These are phyloP conservation scores for Candida caryicola DNA, from an alignment of 805 yeast species.

Conservation along the genomic window DNA sequence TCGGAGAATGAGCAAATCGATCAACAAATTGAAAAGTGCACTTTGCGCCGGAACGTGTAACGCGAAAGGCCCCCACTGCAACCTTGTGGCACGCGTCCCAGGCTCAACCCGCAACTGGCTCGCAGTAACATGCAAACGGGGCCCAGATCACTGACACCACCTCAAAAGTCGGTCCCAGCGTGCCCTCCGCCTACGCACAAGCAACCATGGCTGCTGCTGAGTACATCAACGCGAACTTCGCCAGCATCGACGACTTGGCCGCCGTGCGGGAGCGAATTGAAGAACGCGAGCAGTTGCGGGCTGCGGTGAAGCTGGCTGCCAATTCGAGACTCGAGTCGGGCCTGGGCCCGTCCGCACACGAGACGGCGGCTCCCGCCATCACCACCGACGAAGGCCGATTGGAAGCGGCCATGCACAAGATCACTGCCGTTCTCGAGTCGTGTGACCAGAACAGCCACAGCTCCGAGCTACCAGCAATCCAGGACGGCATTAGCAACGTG, in stretches of 20 bases:
- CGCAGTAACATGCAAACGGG: too few species aligned
- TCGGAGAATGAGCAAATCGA: conserved; percentile 1
- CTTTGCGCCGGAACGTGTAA: too few species aligned
- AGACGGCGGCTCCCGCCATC: not conserved
- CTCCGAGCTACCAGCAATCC: not conserved
- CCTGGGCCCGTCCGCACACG: not conserved
- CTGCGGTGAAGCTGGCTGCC: conserved; percentile 12
- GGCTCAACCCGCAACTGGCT: too few species aligned
- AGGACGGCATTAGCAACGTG: conserved; percentile 5
- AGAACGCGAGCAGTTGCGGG: conserved; percentile 20
- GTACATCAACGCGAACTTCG: conserved; percentile 33
- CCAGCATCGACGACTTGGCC: conserved; percentile 33
- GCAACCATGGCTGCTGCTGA: too few species aligned
- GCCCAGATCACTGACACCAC: too few species aligned
- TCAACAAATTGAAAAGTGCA: not conserved
- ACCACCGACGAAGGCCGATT: conserved; percentile 13
- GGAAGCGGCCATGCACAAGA: conserved; percentile 1
- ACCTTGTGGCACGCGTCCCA: too few species aligned
- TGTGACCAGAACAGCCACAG: not conserved
- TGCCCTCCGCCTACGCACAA: too few species aligned
- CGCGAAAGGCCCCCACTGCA: too few species aligned
- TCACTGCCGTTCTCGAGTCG: conserved; percentile 1
- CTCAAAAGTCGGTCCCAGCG: too few species aligned
- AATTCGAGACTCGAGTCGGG: conserved; percentile 12
- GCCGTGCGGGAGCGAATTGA: conserved; percentile 23